phyloP scores from a whole-genome alignment of 2,329 filamentous ascomycete genomes.

The Neofusicoccum sp. region DNA sequence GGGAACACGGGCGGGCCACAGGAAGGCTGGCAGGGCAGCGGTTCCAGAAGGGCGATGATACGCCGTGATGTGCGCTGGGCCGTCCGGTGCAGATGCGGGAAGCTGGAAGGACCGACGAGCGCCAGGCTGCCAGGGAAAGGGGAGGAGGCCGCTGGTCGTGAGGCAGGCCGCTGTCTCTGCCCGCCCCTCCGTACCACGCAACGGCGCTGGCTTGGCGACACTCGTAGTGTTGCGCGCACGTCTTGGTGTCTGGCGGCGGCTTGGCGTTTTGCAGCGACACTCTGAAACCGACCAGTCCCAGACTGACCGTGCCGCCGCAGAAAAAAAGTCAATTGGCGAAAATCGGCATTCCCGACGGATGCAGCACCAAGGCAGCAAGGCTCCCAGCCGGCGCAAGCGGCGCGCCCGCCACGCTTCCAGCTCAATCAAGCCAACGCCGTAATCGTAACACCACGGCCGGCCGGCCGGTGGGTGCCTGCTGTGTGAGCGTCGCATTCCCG shows the following conservation, averaged over 20 bases:
- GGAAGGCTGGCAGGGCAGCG: too few species aligned
- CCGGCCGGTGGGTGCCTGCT: neutral
- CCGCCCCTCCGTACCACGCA: too few species aligned
- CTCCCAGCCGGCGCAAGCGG: neutral
- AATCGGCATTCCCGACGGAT: too few species aligned
- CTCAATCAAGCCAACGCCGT: neutral
- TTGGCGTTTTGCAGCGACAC: neutral
- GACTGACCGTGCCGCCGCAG: neutral
- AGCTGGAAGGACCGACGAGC: neutral
- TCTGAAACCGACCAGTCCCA: neutral
- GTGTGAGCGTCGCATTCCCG: neutral
- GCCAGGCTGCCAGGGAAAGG: neutral
- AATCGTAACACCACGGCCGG: constrained; percentile 5
- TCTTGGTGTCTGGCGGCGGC: neutral
- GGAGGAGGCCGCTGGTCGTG: neutral
- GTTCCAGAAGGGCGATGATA: constrained; percentile 11
- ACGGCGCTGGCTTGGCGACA: too few species aligned
- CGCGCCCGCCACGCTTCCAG: neutral
- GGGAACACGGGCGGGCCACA: too few species aligned
- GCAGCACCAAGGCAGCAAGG: neutral
- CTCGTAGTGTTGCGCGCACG: neutral
- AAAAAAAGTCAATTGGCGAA: neutral
- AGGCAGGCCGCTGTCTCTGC: too few species aligned
- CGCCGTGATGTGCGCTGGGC: constrained; percentile 10
- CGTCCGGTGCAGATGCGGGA: neutral